Conservation (phyloP, 2,329 filamentous ascomycete species). For the Fusarium cyanostomum region DNA sequence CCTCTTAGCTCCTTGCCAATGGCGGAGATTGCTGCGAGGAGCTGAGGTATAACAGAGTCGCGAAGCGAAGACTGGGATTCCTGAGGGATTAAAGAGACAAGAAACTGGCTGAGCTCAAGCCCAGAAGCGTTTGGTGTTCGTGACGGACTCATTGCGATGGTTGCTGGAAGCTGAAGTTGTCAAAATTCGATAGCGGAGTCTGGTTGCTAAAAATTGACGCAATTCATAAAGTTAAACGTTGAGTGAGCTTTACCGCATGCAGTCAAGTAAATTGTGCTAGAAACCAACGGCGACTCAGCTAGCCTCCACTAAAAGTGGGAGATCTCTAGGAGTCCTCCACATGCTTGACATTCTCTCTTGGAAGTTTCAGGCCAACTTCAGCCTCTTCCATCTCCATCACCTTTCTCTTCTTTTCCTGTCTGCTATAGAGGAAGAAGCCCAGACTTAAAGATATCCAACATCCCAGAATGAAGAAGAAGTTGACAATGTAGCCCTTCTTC, state of each 20-base stretch:
- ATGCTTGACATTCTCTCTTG: background rate
- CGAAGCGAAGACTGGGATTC: conserved; percentile 48
- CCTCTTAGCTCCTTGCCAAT: conserved; percentile 57
- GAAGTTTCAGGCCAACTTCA: background rate
- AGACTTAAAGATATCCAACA: background rate
- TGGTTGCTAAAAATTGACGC: conserved; percentile 28
- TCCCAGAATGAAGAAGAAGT: background rate
- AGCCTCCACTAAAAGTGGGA: background rate
- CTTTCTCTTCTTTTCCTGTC: background rate
- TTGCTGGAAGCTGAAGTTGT: background rate
- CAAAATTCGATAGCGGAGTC: background rate
- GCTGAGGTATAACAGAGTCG: conserved; percentile 58
- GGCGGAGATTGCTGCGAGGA: conserved; percentile 56
- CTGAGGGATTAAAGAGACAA: conserved; percentile 33
- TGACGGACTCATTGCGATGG: conserved; percentile 15
- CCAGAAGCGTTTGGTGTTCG: background rate
- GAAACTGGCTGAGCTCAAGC: conserved; percentile 15
- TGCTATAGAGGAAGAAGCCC: background rate
- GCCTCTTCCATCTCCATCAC: background rate
- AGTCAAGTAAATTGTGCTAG: background rate
- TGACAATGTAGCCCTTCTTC: conserved; percentile 30
- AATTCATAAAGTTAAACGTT: conserved; percentile 12
- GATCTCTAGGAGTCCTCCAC: background rate
- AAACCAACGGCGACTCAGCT: background rate
- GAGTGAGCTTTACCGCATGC: background rate